A percentile compares a stretch with the other conserved stretches of the same genome.
These are phyloP conservation scores for Arthrobotrys conoides DNA, from an alignment of 2,329 filamentous ascomycete genomes.

Conservation along the genomic window DNA sequence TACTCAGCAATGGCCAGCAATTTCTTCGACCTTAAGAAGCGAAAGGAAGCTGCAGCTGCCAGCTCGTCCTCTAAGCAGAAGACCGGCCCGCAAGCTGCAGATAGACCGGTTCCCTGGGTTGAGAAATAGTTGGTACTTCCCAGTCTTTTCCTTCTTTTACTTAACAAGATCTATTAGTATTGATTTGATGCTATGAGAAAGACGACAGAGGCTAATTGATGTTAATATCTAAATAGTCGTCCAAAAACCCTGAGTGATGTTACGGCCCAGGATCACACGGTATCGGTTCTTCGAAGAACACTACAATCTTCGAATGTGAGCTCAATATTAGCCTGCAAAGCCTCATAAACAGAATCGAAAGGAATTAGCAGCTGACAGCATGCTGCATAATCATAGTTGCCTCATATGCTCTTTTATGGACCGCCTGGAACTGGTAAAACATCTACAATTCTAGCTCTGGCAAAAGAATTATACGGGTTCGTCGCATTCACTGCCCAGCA, in stretches of 20 bases:
- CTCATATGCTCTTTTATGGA: conserved; percentile 99
- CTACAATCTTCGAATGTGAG: conserved; percentile 91
- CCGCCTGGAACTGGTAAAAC: conserved; percentile 98
- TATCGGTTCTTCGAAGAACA: conserved; percentile 90
- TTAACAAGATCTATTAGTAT: background rate
- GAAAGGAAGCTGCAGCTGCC: conserved; percentile 80
- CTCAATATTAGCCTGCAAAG: background rate
- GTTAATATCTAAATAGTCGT: conserved; percentile 74
- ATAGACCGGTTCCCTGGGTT: conserved; percentile 80
- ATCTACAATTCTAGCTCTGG: conserved; percentile 94
- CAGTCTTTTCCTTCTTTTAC: conserved; percentile 2
- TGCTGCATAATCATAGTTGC: conserved; percentile 73
- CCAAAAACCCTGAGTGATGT: conserved; percentile 95
- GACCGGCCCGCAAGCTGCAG: conserved; percentile 75
- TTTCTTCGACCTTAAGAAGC: conserved; percentile 96
- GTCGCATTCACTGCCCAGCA: background rate
- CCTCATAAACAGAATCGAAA: background rate
- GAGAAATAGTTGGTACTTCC: conserved; percentile 87
- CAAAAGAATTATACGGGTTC: conserved; percentile 88
- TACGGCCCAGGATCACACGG: conserved; percentile 96
- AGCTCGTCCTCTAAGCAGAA: conserved; percentile 71
- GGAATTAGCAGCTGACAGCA: background rate
- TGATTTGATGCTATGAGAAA: background rate
- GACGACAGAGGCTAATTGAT: conserved; percentile 62
- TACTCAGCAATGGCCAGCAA: conserved; percentile 53